Evolutionary conservation across 75 land plant genomes (phyloP), one percentile per base, ranked within the genome.

Genomic region (Isoetes taiwanensis): DNA sequence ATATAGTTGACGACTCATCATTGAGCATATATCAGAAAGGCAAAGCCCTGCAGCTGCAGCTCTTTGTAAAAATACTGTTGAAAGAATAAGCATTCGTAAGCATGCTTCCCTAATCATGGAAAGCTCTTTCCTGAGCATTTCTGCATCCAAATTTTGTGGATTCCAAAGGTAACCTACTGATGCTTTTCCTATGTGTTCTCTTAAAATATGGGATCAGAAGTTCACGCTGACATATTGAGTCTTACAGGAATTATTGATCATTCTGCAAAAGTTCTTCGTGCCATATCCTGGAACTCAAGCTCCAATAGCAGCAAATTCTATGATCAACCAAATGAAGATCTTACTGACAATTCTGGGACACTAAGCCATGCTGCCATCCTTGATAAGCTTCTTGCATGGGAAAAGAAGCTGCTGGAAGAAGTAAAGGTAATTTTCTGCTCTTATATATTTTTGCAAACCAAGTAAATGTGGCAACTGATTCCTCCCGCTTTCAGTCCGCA

Each of bases 321-420:
- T n/a, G n/a, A n/a, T n/a, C n/a, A n/a, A n/a, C 42, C 63, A 59
- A 64, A 41, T 43, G 81, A 72, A 25, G 76, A 58, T 54, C 67
- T 54, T 28, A 68, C 59, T 46, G 79, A 84, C 64, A 64, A 69
- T 32, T 27, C 64, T 34, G 68, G 48, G 81, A 81, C 26, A 66
- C 38, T 41, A 85, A 79, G 86, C 56, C 94, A 83, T 39, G 66
- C 76, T 28, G 71, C 80, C 16, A 86, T 88, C 8, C 66, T 83
- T 17, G 94, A 91, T 61, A 70, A 75, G 64, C 76, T 91, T 0
- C 78, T 70, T 70, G 85, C 82, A 41, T 91, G 94, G 97, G 97
- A 91, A 56, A 91, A 91, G 77, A 86, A 91, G 69, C 77, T 91
- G 5, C 86, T 65, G 31, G 31, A 52, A 11, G 97, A 91, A 66